Evolutionary conservation across 805 yeast genomes (phyloP), one percentile per base, ranked within the genome.

Genomic region (Dipodascus albidus): DNA sequence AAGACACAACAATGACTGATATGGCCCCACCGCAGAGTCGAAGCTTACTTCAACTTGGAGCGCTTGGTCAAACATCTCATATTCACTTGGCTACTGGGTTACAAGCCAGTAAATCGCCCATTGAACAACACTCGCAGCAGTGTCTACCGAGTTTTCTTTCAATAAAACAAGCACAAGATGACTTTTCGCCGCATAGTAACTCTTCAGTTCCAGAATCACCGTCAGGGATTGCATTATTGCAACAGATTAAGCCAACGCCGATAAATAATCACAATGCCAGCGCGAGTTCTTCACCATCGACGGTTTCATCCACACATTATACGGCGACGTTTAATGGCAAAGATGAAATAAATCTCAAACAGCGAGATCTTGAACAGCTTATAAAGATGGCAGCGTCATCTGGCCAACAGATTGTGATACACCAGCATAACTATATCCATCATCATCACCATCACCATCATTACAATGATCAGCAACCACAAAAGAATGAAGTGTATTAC

Each of bases 361-460:
- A n/a, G 17, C 44, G 20, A 4, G 65, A 65, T 21, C 56, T 67
- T 3, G 60, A 63, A 19, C 54, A 57, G 23, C 53, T 67, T 11
- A 53, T 66, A 3, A 55, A 56, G 21, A 51, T 58, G 23, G 64
- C 66, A 31, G 55, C 60, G 3, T 52, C 56, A 35, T 48, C 58
- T 44, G 59, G 61, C 35, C 67, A 61, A 50, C 59, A 62, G 53
- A 57, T 88, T 14, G 82, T 88, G 2, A 78, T 88, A 20, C 95
- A 88, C 67, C 96, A 88, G 65, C 44, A 38, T 38, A 14, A 38
- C 44, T 38, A 38, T 14, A n/a, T 14, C 44, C 44, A 38, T 38
- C 44, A 17, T 19, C 44, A 38, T 38, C 44, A 17, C 44, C 44
- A 38, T 38, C 44, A 17, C 44, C 44, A 38, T 38, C 44, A 38